Percentiles rank a stretch among this genome's conserved stretches.
phyloP scores from a whole-genome alignment of 768 basidiomycete genomes.

The Amanita pallidorosea region DNA sequence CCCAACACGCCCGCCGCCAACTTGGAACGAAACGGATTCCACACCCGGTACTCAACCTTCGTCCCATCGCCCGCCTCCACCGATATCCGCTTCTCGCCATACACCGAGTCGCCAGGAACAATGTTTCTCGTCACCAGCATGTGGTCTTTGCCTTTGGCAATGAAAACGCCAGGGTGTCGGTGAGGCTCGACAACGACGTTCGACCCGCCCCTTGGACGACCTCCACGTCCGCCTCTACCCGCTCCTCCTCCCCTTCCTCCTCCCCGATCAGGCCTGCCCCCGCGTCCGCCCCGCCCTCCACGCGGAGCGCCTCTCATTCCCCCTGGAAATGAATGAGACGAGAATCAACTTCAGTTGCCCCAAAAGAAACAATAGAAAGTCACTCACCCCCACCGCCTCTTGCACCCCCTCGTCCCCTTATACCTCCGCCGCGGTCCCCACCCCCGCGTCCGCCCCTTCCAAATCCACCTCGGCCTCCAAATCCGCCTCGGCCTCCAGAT shows the following conservation, averaged over 20 bases:
- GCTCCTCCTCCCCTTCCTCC: conserved; percentile 33
- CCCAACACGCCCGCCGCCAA: conserved; percentile 94
- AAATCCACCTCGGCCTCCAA: conserved; percentile 31
- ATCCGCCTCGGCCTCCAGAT: conserved; percentile 73
- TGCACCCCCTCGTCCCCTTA: conserved; percentile 30
- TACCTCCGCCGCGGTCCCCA: conserved; percentile 24
- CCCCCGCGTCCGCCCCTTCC: conserved; percentile 29
- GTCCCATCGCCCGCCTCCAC: conserved; percentile 72
- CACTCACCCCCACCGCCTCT: conserved; percentile 20
- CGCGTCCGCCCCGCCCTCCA: conserved; percentile 26
- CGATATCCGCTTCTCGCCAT: conserved; percentile 95
- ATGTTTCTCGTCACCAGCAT: conserved; percentile 97
- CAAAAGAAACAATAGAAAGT: neutral
- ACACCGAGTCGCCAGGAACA: conserved; percentile 94
- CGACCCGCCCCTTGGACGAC: conserved; percentile 70
- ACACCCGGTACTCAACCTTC: conserved; percentile 95
- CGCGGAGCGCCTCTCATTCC: conserved; percentile 30
- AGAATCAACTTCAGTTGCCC: conserved; percentile 7
- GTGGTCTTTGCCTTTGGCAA: conserved; percentile 96
- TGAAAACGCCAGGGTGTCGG: conserved; percentile 88
- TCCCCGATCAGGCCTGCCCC: conserved; percentile 33
- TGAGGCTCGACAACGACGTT: conserved; percentile 94
- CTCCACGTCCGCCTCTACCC: conserved; percentile 48
- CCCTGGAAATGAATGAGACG: conserved; percentile 22
- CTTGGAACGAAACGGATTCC: conserved; percentile 99